Percentiles rank a stretch among this genome's conserved stretches.
These are phyloP conservation scores for Ceratobasidium theobromae DNA, from an alignment of 1,284 basidiomycete species.

Conservation along the genomic window DNA sequence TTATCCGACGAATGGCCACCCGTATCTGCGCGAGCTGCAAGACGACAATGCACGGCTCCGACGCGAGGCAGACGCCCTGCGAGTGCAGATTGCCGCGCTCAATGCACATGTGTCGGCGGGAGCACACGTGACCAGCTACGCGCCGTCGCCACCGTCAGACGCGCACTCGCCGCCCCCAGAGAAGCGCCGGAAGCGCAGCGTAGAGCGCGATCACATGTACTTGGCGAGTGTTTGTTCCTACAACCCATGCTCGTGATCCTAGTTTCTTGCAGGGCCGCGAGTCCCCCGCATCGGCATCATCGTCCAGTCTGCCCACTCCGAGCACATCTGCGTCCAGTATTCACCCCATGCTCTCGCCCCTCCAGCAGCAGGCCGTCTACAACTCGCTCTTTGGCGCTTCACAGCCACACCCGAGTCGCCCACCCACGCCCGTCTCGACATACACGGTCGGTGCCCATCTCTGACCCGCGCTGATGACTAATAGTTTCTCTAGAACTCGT, in stretches of 20 bases:
- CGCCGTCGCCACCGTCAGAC: slow-evolving; percentile 37
- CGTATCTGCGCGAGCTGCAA: slow-evolving; percentile 68
- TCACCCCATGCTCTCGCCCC: slow-evolving; percentile 12
- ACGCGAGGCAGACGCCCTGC: slow-evolving; percentile 51
- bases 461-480: no score
- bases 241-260: slow-evolving; percentile 36
- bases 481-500: background rate
- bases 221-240: slow-evolving; percentile 39
- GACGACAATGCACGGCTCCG: slow-evolving; percentile 67
- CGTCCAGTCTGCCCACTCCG: slow-evolving; percentile 7
- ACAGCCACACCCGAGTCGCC: background rate
- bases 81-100: slow-evolving; percentile 25
- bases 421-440: slow-evolving; percentile 1
- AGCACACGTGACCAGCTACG: background rate
- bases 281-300: slow-evolving; percentile 4
- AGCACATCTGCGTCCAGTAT: slow-evolving; percentile 4
- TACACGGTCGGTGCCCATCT: slow-evolving; percentile 3
- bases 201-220: slow-evolving; percentile 42
- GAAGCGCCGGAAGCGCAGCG: slow-evolving; percentile 40
- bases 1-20: slow-evolving; percentile 56
- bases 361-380: slow-evolving; percentile 27
- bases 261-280: slow-evolving; percentile 32
- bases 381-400: slow-evolving; percentile 20
- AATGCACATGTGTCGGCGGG: slow-evolving; percentile 1
- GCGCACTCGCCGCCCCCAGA: slow-evolving; percentile 37